Conservation (phyloP, 73 alveolate species). For the Paramecium pentaurelia region DNA sequence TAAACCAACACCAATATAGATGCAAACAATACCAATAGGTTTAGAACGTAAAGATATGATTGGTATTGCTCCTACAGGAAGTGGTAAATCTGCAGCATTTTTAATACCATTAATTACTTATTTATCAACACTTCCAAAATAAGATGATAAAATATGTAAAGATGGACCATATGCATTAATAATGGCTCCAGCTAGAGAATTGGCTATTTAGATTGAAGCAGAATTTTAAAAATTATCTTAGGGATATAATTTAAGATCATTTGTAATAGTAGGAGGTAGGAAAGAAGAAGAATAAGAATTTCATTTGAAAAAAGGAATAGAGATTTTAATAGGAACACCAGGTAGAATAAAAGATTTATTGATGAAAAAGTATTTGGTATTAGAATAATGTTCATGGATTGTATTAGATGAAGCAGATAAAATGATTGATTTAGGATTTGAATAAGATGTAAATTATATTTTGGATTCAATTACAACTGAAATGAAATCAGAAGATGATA, state of each 20-base stretch:
- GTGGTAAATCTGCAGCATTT: constrained; percentile 94
- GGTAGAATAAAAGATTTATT: constrained; percentile 93
- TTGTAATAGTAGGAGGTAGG: constrained; percentile 79
- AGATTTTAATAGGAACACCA: constrained; percentile 93
- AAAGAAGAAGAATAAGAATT: constrained; percentile 86
- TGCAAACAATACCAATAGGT: constrained; percentile 64
- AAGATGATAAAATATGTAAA: constrained; percentile 67
- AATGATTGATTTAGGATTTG: constrained; percentile 94
- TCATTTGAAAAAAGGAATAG: constrained; percentile 83
- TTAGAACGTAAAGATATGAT: constrained; percentile 80
- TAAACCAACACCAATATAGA: constrained; percentile 56
- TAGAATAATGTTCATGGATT: constrained; percentile 82
- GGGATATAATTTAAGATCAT: constrained; percentile 68
- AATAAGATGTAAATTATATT: constrained; percentile 77
- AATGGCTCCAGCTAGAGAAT: constrained; percentile 96
- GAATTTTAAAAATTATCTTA: constrained; percentile 69
- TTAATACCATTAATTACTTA: constrained; percentile 76
- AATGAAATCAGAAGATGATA: constrained; percentile 59
- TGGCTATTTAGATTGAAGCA: constrained; percentile 88
- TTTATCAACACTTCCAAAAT: constrained; percentile 71
- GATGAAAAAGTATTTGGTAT: constrained; percentile 80
- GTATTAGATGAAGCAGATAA: constrained; percentile 97
- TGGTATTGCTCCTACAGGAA: constrained; percentile 94
- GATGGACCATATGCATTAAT: constrained; percentile 94
- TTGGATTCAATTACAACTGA: constrained; percentile 61